Base-by-base conservation (phyloP, 2,329 filamentous ascomycete species). In the Trichoderma polysporum region DNA sequence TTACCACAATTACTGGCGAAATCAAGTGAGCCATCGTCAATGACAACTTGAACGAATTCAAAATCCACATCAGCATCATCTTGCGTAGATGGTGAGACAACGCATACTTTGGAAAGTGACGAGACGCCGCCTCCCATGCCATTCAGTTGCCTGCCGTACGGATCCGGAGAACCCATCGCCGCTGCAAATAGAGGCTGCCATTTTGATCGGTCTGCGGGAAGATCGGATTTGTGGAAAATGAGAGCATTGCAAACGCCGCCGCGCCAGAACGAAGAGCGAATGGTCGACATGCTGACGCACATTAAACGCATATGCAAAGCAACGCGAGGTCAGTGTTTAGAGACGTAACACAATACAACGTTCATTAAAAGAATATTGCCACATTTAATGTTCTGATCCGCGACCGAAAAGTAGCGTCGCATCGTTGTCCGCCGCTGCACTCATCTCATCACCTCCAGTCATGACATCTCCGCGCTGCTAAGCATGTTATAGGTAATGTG, bases 1-100 rank as follows among this genome's bases (percentile, higher is more conserved):
- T 49, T 59, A 15, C 39, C 57, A 13, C 57, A 59, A 13, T 59
- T 59, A 35, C 57, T 49, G 19, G 57, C 57, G 1, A 47, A 49
- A 4, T 59, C 57, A 22, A 59, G 57, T 25, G 41, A 49, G 1
- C 57, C 57, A 35, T 59, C 57, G 33, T 35, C 29, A 22, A 59
- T 49, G 57, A 59, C 57, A 22, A 59, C 27, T 35, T 49, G 39
- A 6, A 59, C 41, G 29, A 47, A 49, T 25, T 59, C 57, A 25
- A 59, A 59, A 33, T 59, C 57, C 27, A 59, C 57, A 33, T 59
- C 57, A 17, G 57, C 57, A 33, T 49, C 57, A 33, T 49, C 39
- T 33, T 39, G 39, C 3, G 27, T 17, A 19, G 57, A 59, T 10
- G 57, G 57, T 7, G 57, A 59, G n/a, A 59, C 57, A 59, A 59